Conservation (phyloP, 208 protist species). For the Crithidia expoeki region DNA sequence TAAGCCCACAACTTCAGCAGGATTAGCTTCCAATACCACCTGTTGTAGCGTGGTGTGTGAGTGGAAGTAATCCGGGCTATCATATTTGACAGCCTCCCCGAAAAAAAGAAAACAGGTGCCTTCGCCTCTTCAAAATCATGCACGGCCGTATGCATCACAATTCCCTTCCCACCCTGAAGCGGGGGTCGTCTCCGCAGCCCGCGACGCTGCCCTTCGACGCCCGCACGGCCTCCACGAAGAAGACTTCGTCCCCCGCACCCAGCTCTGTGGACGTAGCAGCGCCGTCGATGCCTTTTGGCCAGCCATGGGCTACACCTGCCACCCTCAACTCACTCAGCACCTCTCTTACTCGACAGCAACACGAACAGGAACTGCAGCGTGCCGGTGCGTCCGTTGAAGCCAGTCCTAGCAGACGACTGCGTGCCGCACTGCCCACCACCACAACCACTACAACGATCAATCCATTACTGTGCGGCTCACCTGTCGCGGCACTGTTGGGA, state of each 20-base stretch:
- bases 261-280: neutral
- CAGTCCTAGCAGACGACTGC: neutral
- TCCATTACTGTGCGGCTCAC: too few relatives aligned
- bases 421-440: too few relatives aligned
- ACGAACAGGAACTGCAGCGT: neutral
- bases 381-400: neutral
- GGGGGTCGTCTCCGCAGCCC: neutral
- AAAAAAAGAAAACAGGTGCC: too few relatives aligned
- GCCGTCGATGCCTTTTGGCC: neutral
- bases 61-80: too few relatives aligned
- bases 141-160: neutral
- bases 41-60: too few relatives aligned
- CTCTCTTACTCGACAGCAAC: conserved; percentile 1
- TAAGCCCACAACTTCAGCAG: too few relatives aligned
- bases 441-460: too few relatives aligned
- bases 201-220: neutral
- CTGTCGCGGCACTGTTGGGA: too few relatives aligned
- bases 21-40: too few relatives aligned
- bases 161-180: conserved; percentile 2
- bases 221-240: neutral
- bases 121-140: neutral
- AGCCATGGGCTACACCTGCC: conserved; percentile 24
- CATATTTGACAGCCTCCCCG: too few relatives aligned
- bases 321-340: conserved; percentile 14
- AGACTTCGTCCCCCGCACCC: neutral